Percentiles rank a stretch among this genome's conserved stretches.
Conservation (phyloP, 2,329 filamentous ascomycete species). For the Penicillium sp. region DNA sequence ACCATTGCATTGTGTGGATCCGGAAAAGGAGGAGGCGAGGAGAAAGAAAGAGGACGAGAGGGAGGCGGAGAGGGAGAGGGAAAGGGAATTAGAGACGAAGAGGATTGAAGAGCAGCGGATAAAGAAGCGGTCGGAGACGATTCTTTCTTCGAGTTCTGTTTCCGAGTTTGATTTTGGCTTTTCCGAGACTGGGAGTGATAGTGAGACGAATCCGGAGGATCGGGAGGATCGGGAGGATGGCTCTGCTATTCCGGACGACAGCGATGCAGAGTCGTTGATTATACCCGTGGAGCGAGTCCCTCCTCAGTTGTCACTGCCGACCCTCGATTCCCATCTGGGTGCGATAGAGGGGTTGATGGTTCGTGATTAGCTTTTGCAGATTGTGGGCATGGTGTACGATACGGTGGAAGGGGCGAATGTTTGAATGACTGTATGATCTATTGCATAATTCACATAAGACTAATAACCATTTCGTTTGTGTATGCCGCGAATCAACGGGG, state of each 20-base stretch:
- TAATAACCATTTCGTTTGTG: conserved; percentile 11
- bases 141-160: conserved; percentile 9
- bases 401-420: not conserved
- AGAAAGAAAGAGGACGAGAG: not conserved
- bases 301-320: conserved; percentile 17
- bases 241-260: not conserved
- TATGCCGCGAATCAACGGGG: not conserved
- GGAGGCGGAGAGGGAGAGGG: not conserved
- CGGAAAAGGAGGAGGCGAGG: not conserved
- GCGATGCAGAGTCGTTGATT: conserved; percentile 1
- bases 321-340: conserved; percentile 16
- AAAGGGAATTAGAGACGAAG: not conserved
- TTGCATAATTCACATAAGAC: not conserved
- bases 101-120: not conserved
- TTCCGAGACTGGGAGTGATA: conserved; percentile 14
- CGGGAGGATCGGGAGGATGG: not conserved
- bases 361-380: not conserved
- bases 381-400: not conserved
- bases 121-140: not conserved
- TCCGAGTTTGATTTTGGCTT: conserved; percentile 25
- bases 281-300: conserved; percentile 11
- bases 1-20: conserved; percentile 14
- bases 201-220: conserved; percentile 7
- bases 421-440: conserved; percentile 3
- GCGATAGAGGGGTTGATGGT: conserved; percentile 15